A percentile compares a stretch with the other conserved stretches of the same genome.
Conservation (phyloP, 1,284 basidiomycete species). For the Acaromyces ingoldii region DNA sequence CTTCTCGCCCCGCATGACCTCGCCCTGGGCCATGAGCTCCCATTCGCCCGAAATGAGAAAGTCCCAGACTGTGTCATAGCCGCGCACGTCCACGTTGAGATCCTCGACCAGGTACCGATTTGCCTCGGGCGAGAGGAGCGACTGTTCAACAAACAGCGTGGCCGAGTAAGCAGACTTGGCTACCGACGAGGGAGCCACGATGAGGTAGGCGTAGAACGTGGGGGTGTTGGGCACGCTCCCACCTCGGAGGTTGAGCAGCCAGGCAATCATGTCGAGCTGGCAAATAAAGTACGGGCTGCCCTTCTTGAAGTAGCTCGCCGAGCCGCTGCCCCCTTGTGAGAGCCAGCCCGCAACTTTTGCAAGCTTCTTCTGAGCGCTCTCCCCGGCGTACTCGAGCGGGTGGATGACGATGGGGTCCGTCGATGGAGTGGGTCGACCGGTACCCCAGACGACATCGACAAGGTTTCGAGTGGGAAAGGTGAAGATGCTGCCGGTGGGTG, state of each 20-base stretch:
- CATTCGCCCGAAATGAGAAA: constrained; percentile 16
- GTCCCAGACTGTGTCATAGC: constrained; percentile 29
- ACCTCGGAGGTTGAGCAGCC: constrained; percentile 45
- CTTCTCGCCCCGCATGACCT: background rate
- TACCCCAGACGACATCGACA: constrained; percentile 72
- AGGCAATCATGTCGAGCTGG: constrained; percentile 44
- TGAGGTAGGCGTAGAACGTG: constrained; percentile 39
- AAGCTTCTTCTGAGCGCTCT: constrained; percentile 47
- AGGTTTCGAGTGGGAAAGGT: constrained; percentile 63
- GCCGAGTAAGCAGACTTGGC: constrained; percentile 9
- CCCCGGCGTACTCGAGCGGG: constrained; percentile 68
- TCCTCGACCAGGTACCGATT: constrained; percentile 20
- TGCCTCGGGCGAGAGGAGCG: constrained; percentile 17
- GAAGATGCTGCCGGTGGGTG: constrained; percentile 54
- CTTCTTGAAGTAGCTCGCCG: background rate
- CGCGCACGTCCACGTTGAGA: constrained; percentile 19
- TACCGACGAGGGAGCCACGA: constrained; percentile 10
- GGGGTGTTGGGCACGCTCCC: constrained; percentile 40
- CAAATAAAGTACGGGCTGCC: constrained; percentile 28
- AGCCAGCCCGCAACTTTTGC: constrained; percentile 20
- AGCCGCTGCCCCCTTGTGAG: background rate
- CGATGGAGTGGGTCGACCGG: constrained; percentile 65
- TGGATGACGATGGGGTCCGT: constrained; percentile 70
- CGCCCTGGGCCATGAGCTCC: constrained; percentile 11
- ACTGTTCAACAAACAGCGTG: constrained; percentile 29